Conservation (phyloP, 805 yeast genomes). For the Komagataella mondaviorum region DNA sequence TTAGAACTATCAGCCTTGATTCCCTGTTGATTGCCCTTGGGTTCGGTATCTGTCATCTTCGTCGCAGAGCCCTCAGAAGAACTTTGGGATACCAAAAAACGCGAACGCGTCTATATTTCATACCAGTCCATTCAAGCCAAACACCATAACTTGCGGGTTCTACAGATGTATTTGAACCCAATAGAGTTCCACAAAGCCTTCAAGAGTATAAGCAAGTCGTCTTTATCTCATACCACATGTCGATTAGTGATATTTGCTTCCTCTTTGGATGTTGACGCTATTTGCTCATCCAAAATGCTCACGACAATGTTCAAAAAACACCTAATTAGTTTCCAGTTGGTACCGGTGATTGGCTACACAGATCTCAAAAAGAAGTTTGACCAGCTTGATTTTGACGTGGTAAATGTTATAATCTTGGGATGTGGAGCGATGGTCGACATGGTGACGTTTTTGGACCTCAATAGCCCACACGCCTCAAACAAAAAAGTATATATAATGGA, state of each 20-base stretch:
- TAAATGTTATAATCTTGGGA: constrained; percentile 70
- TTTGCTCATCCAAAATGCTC: constrained; percentile 77
- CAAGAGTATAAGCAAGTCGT: constrained; percentile 50
- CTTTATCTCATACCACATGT: constrained; percentile 87
- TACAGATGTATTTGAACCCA: constrained; percentile 61
- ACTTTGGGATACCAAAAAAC: neutral
- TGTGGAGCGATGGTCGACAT: constrained; percentile 91
- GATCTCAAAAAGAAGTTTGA: constrained; percentile 55
- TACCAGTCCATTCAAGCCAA: neutral
- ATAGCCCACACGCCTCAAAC: constrained; percentile 35
- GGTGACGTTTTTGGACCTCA: constrained; percentile 57
- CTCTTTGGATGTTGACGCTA: constrained; percentile 80
- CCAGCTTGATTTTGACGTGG: constrained; percentile 59
- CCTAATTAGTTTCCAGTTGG: constrained; percentile 73
- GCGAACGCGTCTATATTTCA: neutral
- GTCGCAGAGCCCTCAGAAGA: too few relatives aligned
- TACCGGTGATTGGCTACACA: constrained; percentile 86
- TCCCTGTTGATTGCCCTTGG: too few relatives aligned
- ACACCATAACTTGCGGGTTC: neutral
- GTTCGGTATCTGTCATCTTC: too few relatives aligned
- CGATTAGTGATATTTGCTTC: constrained; percentile 80
- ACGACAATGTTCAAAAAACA: constrained; percentile 62
- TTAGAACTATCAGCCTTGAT: neutral
- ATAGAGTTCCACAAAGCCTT: constrained; percentile 56
- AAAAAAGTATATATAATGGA: constrained; percentile 74